Base-by-base conservation (phyloP, 2,329 filamentous ascomycete genomes). In the Cordyceps farinosa region DNA sequence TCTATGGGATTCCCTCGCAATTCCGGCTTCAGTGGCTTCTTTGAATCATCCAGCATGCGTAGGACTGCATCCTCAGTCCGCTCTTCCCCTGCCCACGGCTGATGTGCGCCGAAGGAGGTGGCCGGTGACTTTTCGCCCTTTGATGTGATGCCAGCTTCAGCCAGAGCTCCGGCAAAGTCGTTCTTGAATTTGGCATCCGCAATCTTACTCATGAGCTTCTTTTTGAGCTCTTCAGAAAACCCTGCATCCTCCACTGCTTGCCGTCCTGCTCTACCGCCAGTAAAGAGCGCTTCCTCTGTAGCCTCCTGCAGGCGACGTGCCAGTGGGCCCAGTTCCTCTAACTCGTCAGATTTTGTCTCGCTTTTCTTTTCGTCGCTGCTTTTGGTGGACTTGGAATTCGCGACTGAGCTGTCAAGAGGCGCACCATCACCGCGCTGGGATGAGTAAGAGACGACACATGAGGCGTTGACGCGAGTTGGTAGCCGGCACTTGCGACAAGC, bases 21-120 rank as follows among this genome's bases (percentile, higher is more conserved):
- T 0, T 75, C 78, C 4, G 79, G 79, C 15, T 73, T 76, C 55
- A 96, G 78, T 0, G 89, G 90, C 70, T 92, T 92, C 65, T 85
- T 86, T 32, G 91, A 84, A 72, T 96, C 92, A 63, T 91, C 84
- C 11, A 95, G 76, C 90, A 98, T 98, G 38, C 95, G 87, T 55
- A 96, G 78, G 29, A 92, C 87, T 0, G 89, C 83, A 73, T 97
- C 92, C 68, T 88, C 85, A 1, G 89, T 77, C 5, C 79, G 80
- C 76, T 98, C 95, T 13, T 84, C 80, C 2, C 94, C 95, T 0
- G 84, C 87, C 95, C 95, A 99, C 1, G 89, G 83, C 13, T 61
- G 57, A 11, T 55, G 38, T 11, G 48, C 32, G 17, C 48, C 44
- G 17, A 56, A 38, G 7, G 58, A 53, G 17, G 45, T 27, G 47